phyloP scores from a whole-genome alignment of 768 basidiomycete species.

The Kwoniella sp. region DNA sequence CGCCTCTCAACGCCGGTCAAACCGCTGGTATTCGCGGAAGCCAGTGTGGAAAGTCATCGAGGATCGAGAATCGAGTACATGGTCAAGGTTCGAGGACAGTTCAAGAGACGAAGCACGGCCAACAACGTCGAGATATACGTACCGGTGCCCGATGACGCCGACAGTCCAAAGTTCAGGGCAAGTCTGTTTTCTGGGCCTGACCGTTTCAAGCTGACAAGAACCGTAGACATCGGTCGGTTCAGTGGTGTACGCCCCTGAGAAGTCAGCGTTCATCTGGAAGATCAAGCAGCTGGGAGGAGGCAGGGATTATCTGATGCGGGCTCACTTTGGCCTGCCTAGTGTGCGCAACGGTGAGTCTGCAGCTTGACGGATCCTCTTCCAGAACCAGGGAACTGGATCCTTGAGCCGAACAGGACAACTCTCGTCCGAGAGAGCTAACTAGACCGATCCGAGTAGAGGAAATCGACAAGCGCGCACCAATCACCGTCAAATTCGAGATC shows the following conservation, averaged over 20 bases:
- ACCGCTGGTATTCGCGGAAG: slow-evolving; percentile 95
- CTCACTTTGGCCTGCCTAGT: slow-evolving; percentile 92
- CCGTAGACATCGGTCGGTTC: slow-evolving; percentile 83
- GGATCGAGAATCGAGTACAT: slow-evolving; percentile 92
- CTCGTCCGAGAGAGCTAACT: too few relatives aligned
- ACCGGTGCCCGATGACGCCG: slow-evolving; percentile 97
- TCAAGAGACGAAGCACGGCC: slow-evolving; percentile 91
- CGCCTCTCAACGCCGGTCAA: slow-evolving; percentile 95
- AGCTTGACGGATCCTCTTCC: too few relatives aligned
- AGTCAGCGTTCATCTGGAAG: slow-evolving; percentile 98
- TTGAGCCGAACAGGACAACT: too few relatives aligned
- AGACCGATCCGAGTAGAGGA: too few relatives aligned
- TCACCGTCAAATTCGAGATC: slow-evolving; percentile 96
- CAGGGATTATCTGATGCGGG: slow-evolving; percentile 94
- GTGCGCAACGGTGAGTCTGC: slow-evolving; percentile 80
- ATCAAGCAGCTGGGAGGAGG: slow-evolving; percentile 96
- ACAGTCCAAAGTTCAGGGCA: slow-evolving; percentile 93
- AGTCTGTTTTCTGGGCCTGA: slow-evolving; percentile 35
- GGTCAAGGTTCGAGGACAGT: slow-evolving; percentile 91
- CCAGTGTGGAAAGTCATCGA: slow-evolving; percentile 86
- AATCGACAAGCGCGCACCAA: slow-evolving; percentile 82
- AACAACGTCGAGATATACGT: slow-evolving; percentile 99
- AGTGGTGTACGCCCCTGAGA: slow-evolving; percentile 96
- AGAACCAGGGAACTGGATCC: too few relatives aligned
- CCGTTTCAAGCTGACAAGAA: background rate